phyloP scores from a whole-genome alignment of 495 filamentous ascomycete species.

The Melanomma pulvis-pyrius region DNA sequence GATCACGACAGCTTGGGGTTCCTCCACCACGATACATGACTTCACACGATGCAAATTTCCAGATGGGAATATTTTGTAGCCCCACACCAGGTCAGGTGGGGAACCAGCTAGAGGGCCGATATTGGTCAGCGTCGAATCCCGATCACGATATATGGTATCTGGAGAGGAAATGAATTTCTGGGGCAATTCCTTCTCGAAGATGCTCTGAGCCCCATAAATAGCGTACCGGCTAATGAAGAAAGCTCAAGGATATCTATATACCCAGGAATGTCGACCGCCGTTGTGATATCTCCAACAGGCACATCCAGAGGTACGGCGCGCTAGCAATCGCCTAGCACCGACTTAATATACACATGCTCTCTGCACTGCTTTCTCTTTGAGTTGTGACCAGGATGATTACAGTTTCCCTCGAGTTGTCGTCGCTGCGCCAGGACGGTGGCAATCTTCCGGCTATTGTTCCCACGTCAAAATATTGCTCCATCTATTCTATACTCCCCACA shows the following conservation, averaged over 20 bases:
- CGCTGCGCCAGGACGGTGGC: conserved; percentile 22
- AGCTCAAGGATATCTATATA: neutral
- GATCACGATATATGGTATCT: neutral
- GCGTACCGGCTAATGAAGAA: conserved; percentile 3
- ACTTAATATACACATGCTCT: conserved; percentile 9
- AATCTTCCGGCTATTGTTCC: conserved; percentile 25
- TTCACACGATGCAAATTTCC: neutral
- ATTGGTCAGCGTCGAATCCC: neutral
- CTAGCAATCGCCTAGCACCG: conserved; percentile 7
- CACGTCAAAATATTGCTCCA: conserved; percentile 19
- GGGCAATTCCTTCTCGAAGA: neutral
- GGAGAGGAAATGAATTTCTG: neutral
- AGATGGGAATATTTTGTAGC: neutral
- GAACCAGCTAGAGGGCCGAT: neutral
- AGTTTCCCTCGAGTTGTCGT: neutral
- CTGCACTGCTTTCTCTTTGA: neutral
- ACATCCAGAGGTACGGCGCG: neutral
- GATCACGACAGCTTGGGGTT: neutral
- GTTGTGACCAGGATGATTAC: neutral
- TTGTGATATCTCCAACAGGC: neutral
- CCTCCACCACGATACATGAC: neutral
- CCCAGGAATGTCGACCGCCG: neutral
- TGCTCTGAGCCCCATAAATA: neutral
- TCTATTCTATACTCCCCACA: conserved; percentile 31
- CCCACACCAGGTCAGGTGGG: neutral